Percentiles rank a stretch among this genome's conserved stretches.
phyloP scores from a whole-genome alignment of 352 stramenopile genomes.

The Saprolegnia parasitica region DNA sequence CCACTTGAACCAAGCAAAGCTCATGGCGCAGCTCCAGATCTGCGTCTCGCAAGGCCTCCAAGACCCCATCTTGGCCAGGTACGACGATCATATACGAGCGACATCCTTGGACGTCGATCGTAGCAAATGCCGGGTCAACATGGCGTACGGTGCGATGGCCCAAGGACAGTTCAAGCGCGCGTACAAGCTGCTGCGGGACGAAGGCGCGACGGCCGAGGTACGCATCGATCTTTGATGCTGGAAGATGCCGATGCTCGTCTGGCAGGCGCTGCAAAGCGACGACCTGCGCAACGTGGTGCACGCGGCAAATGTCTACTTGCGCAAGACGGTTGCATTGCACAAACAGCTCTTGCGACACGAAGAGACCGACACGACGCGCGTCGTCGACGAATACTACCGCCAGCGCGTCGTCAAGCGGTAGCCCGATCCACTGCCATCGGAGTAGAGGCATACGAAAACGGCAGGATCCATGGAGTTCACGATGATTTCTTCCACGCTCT shows the following conservation, averaged over 20 bases:
- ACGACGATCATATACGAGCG: background rate
- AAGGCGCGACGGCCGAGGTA: constrained; percentile 40
- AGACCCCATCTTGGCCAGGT: constrained; percentile 62
- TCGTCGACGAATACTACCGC: constrained; percentile 77
- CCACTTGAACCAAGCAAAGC: constrained; percentile 62
- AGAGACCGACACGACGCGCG: constrained; percentile 25
- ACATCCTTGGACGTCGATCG: background rate
- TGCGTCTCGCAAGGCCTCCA: constrained; percentile 64
- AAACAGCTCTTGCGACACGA: constrained; percentile 42
- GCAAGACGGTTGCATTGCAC: constrained; percentile 62
- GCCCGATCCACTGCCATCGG: too few relatives aligned
- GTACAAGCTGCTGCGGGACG: constrained; percentile 43
- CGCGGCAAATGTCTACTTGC: constrained; percentile 58
- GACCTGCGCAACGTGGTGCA: constrained; percentile 59
- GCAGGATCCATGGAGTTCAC: too few relatives aligned
- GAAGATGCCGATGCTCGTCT: background rate
- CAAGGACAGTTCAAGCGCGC: constrained; percentile 57
- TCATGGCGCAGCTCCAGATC: constrained; percentile 76
- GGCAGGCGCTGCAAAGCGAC: constrained; percentile 39
- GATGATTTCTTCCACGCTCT: too few relatives aligned
- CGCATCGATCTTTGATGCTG: background rate
- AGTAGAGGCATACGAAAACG: too few relatives aligned
- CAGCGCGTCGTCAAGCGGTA: constrained; percentile 51
- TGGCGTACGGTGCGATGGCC: constrained; percentile 77
- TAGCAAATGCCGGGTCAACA: constrained; percentile 73